Conservation (phyloP, 2,329 filamentous ascomycete species). For the Waltergamsia citrina region DNA sequence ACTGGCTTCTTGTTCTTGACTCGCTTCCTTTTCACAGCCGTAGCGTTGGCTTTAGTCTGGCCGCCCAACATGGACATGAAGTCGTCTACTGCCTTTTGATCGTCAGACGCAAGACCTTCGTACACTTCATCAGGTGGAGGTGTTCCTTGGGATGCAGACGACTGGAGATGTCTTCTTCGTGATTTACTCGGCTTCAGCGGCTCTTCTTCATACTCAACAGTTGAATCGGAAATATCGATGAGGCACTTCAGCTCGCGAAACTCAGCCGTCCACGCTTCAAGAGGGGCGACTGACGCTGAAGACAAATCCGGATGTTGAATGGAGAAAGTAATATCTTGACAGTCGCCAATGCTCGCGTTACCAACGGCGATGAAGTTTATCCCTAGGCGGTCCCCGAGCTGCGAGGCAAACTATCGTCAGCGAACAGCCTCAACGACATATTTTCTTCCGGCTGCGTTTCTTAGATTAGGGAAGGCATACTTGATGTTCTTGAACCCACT, state of each 20-base stretch:
- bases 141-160: not conserved
- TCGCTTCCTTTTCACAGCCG: not conserved
- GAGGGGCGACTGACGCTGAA: constrained; percentile 18
- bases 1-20: not conserved
- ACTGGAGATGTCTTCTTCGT: not conserved
- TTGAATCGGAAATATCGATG: constrained; percentile 13
- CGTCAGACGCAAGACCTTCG: not conserved
- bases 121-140: not conserved
- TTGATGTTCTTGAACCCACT: constrained; percentile 13
- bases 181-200: not conserved
- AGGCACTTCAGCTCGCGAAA: constrained; percentile 16
- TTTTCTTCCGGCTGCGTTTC: not conserved
- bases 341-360: too few relatives aligned
- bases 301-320: constrained; percentile 24
- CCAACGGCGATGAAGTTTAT: constrained; percentile 12
- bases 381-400: constrained; percentile 22
- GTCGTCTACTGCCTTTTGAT: not conserved
- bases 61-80: not conserved
- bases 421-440: too few relatives aligned
- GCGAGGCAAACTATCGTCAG: too few relatives aligned
- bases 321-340: constrained; percentile 16
- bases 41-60: not conserved
- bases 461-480: constrained; percentile 9
- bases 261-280: constrained; percentile 11
- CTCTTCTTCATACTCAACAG: not conserved